Evolutionary conservation across 208 protist species (phyloP).

Genomic region (Entamoeba dispar): DNA sequence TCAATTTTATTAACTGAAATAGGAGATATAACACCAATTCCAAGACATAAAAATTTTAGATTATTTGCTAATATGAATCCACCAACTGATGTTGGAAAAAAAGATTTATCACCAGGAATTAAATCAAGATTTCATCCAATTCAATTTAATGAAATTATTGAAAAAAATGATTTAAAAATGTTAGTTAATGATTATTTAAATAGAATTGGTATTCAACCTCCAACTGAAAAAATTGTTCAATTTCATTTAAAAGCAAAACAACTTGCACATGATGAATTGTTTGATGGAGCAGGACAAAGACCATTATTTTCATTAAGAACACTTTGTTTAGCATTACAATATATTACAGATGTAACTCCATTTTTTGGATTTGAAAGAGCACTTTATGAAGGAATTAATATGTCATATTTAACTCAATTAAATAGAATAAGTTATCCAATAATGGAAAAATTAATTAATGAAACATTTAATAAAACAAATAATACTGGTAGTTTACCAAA

Average conservation of each 20-base stretch:
- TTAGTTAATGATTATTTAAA: constrained; percentile 51
- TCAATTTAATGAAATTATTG: constrained; percentile 79
- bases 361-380: constrained; percentile 70
- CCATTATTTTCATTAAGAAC: constrained; percentile 87
- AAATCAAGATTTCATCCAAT: constrained; percentile 84
- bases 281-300: constrained; percentile 52
- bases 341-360: constrained; percentile 19
- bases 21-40: constrained; percentile 50
- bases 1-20: constrained; percentile 52
- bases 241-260: constrained; percentile 6
- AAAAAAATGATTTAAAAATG: constrained; percentile 65
- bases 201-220: constrained; percentile 35
- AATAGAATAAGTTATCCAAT: constrained; percentile 51
- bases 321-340: constrained; percentile 75
- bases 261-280: constrained; percentile 58
- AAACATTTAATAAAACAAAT: neutral
- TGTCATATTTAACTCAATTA: constrained; percentile 80
- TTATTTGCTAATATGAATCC: constrained; percentile 99
- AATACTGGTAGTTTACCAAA: neutral
- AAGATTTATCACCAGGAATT: constrained; percentile 71
- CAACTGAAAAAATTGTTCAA: constrained; percentile 37
- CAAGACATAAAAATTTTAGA: constrained; percentile 79
- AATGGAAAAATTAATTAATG: constrained; percentile 58
- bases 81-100: constrained; percentile 95
- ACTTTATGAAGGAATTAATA: constrained; percentile 73